phyloP scores from a whole-genome alignment of 768 basidiomycete genomes.

The Tubosaeta sp. region DNA sequence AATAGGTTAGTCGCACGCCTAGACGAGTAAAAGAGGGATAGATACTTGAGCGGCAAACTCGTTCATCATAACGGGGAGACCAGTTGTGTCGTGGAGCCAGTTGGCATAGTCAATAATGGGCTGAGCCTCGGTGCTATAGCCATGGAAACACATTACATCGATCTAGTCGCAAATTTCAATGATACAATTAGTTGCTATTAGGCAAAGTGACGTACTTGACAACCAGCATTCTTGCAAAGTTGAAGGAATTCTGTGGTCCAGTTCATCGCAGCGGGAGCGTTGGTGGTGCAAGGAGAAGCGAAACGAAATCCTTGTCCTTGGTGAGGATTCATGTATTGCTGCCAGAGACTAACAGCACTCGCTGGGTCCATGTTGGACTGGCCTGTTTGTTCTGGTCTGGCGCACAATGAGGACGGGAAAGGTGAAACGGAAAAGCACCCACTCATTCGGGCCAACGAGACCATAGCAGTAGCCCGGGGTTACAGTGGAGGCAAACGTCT shows the following conservation, averaged over 20 bases:
- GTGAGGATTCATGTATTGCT: constrained; percentile 57
- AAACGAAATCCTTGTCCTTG: constrained; percentile 51
- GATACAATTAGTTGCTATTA: not conserved
- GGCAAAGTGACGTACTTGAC: constrained; percentile 41
- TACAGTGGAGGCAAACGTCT: constrained; percentile 42
- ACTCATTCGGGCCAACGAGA: constrained; percentile 76
- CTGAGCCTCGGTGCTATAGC: constrained; percentile 51
- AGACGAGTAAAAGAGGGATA: not conserved
- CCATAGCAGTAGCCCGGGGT: constrained; percentile 46
- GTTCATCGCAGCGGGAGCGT: constrained; percentile 47
- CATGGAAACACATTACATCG: constrained; percentile 59
- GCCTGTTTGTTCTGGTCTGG: constrained; percentile 60
- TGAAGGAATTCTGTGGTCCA: constrained; percentile 65
- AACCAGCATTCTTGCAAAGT: constrained; percentile 37
- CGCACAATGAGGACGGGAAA: constrained; percentile 1
- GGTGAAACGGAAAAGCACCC: constrained; percentile 15
- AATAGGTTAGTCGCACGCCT: not conserved
- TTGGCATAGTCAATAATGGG: constrained; percentile 51
- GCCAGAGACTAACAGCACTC: constrained; percentile 53
- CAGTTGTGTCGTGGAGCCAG: constrained; percentile 42
- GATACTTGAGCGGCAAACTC: constrained; percentile 69
- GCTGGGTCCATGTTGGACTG: constrained; percentile 60
- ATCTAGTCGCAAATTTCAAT: constrained; percentile 36
- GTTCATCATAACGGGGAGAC: constrained; percentile 47
- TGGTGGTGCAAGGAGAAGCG: constrained; percentile 65